phyloP scores from a whole-genome alignment of 2,329 filamentous ascomycete species.

The Aphanocladium album region DNA sequence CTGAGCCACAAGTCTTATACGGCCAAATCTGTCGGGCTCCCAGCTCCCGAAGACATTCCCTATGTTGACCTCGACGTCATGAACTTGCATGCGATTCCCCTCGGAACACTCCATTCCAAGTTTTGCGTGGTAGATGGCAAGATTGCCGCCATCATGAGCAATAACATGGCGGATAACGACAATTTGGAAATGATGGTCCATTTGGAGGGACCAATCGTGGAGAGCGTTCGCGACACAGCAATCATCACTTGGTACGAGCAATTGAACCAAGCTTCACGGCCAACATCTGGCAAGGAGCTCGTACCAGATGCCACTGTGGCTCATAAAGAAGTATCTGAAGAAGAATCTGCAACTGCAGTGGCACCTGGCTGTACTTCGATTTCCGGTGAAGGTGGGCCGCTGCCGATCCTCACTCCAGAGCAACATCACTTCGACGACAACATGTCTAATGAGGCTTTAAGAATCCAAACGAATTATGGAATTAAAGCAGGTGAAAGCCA shows the following conservation, averaged over 20 bases:
- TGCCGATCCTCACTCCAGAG: constrained; percentile 53
- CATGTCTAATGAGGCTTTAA: constrained; percentile 54
- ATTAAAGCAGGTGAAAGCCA: constrained; percentile 45
- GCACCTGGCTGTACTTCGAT: too few relatives aligned
- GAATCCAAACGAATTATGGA: constrained; percentile 55
- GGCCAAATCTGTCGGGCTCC: constrained; percentile 53
- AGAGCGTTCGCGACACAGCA: constrained; percentile 69
- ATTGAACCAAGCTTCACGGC: constrained; percentile 31
- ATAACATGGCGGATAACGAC: constrained; percentile 74
- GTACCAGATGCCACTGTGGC: background rate
- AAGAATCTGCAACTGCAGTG: background rate
- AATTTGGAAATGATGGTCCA: constrained; percentile 79
- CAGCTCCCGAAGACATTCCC: constrained; percentile 59
- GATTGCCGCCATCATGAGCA: constrained; percentile 67
- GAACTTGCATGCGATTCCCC: constrained; percentile 63
- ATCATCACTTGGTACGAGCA: constrained; percentile 67
- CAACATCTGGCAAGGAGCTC: background rate
- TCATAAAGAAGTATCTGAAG: background rate
- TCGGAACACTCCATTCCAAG: constrained; percentile 75
- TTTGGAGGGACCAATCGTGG: constrained; percentile 70
- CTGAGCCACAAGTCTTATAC: constrained; percentile 56
- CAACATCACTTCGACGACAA: constrained; percentile 60
- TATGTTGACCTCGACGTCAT: constrained; percentile 67
- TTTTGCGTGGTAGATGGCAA: constrained; percentile 72
- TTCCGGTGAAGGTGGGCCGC: constrained; percentile 1